These are phyloP conservation scores for Termitomyces sp. DNA, from an alignment of 768 basidiomycete species.

Conservation along the genomic window DNA sequence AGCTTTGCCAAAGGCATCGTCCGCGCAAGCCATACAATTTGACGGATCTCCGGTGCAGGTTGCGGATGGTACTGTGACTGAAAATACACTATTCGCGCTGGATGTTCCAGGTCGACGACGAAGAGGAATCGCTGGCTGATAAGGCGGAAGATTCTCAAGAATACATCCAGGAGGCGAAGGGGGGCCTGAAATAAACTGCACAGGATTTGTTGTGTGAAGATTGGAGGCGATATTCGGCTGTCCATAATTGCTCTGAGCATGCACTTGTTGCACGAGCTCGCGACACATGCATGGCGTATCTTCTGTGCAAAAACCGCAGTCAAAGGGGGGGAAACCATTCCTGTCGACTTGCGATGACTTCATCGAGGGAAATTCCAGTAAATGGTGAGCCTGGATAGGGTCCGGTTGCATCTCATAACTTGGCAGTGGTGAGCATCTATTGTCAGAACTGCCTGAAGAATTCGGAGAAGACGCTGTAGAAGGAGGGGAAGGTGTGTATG, in stretches of 20 bases:
- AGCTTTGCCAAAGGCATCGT: conserved; percentile 82
- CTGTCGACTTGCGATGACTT: conserved; percentile 20
- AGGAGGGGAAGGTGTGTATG: conserved; percentile 36
- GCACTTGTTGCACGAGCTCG: conserved; percentile 50
- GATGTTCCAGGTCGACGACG: conserved; percentile 44
- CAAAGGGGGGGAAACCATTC: conserved; percentile 38
- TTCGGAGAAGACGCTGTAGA: conserved; percentile 50
- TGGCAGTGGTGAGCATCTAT: conserved; percentile 24
- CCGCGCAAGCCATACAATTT: conserved; percentile 81
- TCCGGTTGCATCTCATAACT: conserved; percentile 26
- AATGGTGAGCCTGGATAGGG: conserved; percentile 19
- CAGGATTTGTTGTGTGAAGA: conserved; percentile 18
- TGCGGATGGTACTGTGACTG: conserved; percentile 28
- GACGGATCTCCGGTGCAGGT: conserved; percentile 82
- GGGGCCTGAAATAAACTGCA: conserved; percentile 19
- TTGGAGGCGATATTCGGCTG: conserved; percentile 16
- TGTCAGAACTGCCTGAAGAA: conserved; percentile 28
- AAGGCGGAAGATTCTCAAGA: conserved; percentile 71
- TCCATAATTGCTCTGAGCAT: conserved; percentile 20
- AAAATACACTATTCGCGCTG: conserved; percentile 47
- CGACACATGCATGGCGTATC: conserved; percentile 73
- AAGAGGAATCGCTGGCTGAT: conserved; percentile 79
- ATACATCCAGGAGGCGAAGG: conserved; percentile 42
- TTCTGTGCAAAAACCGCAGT: conserved; percentile 74
- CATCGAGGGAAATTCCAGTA: conserved; percentile 23